Percentiles rank a stretch among this genome's conserved stretches.
Evolutionary conservation across 2,329 filamentous ascomycete genomes (phyloP).

Genomic region (Fusarium miscanthi): DNA sequence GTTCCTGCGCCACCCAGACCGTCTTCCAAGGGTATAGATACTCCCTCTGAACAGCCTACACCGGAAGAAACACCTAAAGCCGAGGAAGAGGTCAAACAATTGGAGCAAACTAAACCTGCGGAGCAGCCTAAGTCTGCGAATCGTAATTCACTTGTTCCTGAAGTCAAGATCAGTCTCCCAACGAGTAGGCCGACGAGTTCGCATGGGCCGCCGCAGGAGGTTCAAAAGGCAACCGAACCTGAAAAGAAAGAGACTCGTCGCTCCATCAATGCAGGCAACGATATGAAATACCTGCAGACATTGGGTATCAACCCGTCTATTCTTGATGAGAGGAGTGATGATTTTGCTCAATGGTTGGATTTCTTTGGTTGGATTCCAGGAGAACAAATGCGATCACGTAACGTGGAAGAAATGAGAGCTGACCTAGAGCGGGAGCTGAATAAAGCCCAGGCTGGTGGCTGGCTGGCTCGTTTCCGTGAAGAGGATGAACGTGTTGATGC

Average conservation of each 20-base stretch:
- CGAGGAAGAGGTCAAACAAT: conserved; percentile 5
- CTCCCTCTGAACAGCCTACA: conserved; percentile 40
- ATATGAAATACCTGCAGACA: conserved; percentile 79
- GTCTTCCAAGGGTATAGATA: conserved; percentile 50
- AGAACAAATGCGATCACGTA: conserved; percentile 77
- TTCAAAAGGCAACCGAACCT: conserved; percentile 45
- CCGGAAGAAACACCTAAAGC: conserved; percentile 17
- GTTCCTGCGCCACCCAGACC: conserved; percentile 79
- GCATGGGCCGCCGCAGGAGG: conserved; percentile 53
- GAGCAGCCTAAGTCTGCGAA: conserved; percentile 48
- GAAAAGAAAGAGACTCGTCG: conserved; percentile 63
- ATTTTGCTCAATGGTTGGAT: conserved; percentile 84
- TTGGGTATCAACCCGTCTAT: conserved; percentile 82
- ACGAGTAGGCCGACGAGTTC: conserved; percentile 55
- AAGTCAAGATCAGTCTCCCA: conserved; percentile 68
- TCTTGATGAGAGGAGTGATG: conserved; percentile 79
- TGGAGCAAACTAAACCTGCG: conserved; percentile 30
- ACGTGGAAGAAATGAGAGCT: conserved; percentile 81
- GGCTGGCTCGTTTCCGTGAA: conserved; percentile 84
- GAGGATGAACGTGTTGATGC: conserved; percentile 91
- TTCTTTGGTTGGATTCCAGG: conserved; percentile 90
- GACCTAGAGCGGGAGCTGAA: conserved; percentile 90
- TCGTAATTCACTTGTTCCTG: conserved; percentile 58
- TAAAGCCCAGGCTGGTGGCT: conserved; percentile 90
- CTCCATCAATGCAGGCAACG: conserved; percentile 76